Evolutionary conservation across 2,329 filamentous ascomycete species (phyloP), one percentile per base, ranked within the genome.

Genomic region (Penicillium sp.): DNA sequence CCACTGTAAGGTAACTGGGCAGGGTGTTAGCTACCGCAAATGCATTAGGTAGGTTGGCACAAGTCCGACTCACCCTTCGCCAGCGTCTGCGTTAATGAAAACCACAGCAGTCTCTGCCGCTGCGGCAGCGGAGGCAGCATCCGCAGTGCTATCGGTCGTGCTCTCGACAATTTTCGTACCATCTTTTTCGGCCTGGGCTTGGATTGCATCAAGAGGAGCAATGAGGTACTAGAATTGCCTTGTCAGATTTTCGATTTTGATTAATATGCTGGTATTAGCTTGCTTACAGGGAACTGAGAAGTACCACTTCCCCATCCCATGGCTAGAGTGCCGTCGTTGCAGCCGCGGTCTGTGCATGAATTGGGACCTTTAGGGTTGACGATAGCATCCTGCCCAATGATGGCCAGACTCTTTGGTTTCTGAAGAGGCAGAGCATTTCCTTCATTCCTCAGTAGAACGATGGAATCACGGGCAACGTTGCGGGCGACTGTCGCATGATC

Each of bases 261-360:
- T 38, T 16, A 14, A 12, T 4, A 9, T 25, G 1, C 22, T 16
- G 7, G 6, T 2, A 26, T 11, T 33, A n/a, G 9, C 16, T 16
- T 17, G 54, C 56, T 31, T 55, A 67, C 63, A 0, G 88, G 86
- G 75, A 88, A 91, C 53, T 89, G 82, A 5, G 86, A 79, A 0
- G 85, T 87, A 45, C 89, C 89, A 4, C 85, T 88, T 1, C 89
- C 89, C 89, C 89, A 91, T 12, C 83, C 84, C 82, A 90, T 88
- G 35, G 82, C 88, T 2, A 90, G 77, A 0, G 85, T 86, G 5
- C 85, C 87, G 53, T 82, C 82, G 65, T 88, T 84, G 69, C 86
- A 88, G 42, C 82, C 84, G 62, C 85, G 82, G 62, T 89, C 85
- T 0, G 69, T 69, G 63, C 87, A 90, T 17, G 60, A 58, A 53